Conservation (phyloP, 257 asterid genomes). For the Jacaranda mimosifolia region DNA sequence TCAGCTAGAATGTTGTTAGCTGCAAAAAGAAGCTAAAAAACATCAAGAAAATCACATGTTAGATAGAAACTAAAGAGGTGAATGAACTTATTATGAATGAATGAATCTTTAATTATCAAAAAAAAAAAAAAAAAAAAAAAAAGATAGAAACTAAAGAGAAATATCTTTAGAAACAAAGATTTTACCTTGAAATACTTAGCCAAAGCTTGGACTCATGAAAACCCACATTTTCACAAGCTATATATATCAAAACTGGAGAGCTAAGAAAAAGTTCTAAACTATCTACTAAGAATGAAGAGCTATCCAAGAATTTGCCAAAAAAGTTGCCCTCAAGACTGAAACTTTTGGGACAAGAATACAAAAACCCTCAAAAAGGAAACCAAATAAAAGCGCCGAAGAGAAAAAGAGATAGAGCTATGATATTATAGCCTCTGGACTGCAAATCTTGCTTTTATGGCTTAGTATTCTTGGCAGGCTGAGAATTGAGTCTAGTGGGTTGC, state of each 20-base stretch:
- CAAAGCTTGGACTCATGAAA: constrained; percentile 31
- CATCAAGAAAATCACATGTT: background rate
- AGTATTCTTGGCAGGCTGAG: constrained; percentile 31
- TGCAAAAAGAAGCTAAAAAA: constrained; percentile 23
- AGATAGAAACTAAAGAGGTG: too few species aligned
- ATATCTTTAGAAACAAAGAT: background rate
- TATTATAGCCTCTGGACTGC: constrained; percentile 36
- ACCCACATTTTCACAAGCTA: constrained; percentile 32
- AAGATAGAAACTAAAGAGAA: too few species aligned
- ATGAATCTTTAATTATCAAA: too few species aligned
- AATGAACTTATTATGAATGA: too few species aligned
- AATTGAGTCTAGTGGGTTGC: too few species aligned
- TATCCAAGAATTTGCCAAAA: background rate
- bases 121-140: too few species aligned
- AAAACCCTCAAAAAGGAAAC: constrained; percentile 4
- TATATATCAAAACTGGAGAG: too few species aligned
- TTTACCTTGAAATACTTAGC: constrained; percentile 37
- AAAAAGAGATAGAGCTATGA: constrained; percentile 10
- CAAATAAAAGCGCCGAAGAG: constrained; percentile 7
- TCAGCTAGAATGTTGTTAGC: background rate
- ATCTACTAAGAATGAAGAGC: too few species aligned
- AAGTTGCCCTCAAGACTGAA: background rate
- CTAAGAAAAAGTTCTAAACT: too few species aligned
- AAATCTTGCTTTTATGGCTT: constrained; percentile 44
- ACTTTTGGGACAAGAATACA: constrained; percentile 8